Evolutionary conservation across 2,329 filamentous ascomycete genomes (phyloP).

Genomic region (Exophiala mesophila): DNA sequence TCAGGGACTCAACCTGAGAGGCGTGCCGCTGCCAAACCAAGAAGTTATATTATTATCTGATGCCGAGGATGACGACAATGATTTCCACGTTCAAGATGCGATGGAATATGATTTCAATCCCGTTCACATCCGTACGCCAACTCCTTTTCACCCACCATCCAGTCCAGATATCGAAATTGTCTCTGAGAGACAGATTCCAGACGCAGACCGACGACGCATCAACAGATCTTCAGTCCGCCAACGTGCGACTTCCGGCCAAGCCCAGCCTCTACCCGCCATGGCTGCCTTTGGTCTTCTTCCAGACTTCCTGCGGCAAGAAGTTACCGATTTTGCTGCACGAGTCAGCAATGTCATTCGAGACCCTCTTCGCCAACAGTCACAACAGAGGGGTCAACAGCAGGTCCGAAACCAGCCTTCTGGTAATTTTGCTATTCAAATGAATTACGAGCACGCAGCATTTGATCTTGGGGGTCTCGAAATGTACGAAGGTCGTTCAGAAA

Average conservation of each 20-base stretch:
- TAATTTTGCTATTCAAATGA: constrained; percentile 25
- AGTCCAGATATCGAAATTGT: constrained; percentile 51
- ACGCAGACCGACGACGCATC: constrained; percentile 6
- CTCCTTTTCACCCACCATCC: constrained; percentile 21
- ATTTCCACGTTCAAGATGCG: background rate
- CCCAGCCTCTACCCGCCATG: constrained; percentile 14
- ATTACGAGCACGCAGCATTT: constrained; percentile 43
- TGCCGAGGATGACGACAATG: constrained; percentile 4
- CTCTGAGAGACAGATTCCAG: constrained; percentile 15
- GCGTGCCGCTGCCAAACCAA: background rate
- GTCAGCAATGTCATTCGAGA: constrained; percentile 11
- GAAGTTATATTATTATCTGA: constrained; percentile 5
- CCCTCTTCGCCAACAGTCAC: constrained; percentile 25
- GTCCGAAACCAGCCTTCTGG: constrained; percentile 21
- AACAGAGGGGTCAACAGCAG: constrained; percentile 13
- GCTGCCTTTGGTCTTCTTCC: constrained; percentile 12
- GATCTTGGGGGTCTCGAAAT: constrained; percentile 28
- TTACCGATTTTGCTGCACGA: background rate
- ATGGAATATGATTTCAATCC: background rate
- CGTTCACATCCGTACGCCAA: background rate
- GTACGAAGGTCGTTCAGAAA: constrained; percentile 21
- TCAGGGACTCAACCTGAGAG: background rate
- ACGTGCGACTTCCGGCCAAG: constrained; percentile 22
- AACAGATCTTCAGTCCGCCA: constrained; percentile 24
- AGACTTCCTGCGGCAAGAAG: constrained; percentile 11